Percentiles rank a stretch among this genome's conserved stretches.
Evolutionary conservation across 768 basidiomycete species (phyloP).

Genomic region (Sutorius australiensis): DNA sequence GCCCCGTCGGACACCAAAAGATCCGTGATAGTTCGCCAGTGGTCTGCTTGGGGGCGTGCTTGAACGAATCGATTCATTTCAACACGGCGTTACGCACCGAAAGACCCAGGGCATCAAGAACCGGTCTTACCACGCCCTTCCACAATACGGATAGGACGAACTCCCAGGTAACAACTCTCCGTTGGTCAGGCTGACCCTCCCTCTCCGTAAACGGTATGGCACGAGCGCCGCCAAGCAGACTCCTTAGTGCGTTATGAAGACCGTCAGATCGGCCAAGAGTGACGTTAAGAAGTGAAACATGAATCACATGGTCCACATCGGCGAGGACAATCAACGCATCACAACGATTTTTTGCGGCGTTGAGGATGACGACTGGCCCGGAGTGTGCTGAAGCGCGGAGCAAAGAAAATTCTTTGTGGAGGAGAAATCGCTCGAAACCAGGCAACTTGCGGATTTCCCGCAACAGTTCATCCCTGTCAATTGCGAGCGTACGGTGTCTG

Average conservation of each 20-base stretch:
- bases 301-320: not conserved
- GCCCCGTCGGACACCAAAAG: not conserved
- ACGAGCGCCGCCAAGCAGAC: not conserved
- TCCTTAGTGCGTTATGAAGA: not conserved
- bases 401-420: not conserved
- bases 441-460: not conserved
- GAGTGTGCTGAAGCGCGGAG: not conserved
- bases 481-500: not conserved
- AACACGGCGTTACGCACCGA: not conserved
- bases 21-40: not conserved
- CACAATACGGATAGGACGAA: not conserved
- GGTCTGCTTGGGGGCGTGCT: not conserved
- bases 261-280: not conserved
- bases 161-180: not conserved
- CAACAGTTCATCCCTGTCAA: not conserved
- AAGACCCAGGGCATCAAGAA: not conserved
- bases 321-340: not conserved
- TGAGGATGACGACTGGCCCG: not conserved
- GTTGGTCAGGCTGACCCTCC: not conserved
- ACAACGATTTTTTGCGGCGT: not conserved
- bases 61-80: not conserved
- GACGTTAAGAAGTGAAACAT: not conserved
- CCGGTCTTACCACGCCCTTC: not conserved
- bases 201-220: not conserved
- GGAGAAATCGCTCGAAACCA: not conserved